Evolutionary conservation across 306 rosid genomes (phyloP), one percentile per base, ranked within the genome.

Genomic region (Rosa rugosa): DNA sequence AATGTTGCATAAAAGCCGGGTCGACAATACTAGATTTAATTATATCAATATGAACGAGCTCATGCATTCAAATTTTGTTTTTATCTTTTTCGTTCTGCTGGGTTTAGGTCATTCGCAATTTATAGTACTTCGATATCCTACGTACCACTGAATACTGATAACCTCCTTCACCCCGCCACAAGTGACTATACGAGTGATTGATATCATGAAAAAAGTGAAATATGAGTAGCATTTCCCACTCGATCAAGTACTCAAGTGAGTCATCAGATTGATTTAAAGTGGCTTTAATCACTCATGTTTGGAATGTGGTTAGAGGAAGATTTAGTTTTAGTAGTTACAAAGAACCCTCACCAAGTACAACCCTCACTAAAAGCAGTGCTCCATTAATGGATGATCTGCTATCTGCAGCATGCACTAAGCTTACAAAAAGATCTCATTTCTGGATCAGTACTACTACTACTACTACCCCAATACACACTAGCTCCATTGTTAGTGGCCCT

Each of bases 391-490:
- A 64, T 64, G 38, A 64, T 64, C 69, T 12, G 69, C 9, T 64
- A 64, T 64, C 69, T 64, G 22, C 44, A 14, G 69, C 69, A 34
- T 31, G 68, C 69, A 64, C 69, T 64, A 25, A 22, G 66, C 17
- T 60, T 13, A 64, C 6, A 13, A 18, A 16, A 6, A 14, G 6
- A 64, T 34, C 69, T 64, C 42, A 14, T 36, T 27, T 60, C 38
- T 59, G 11, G 67, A 23, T 40, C 16, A 13, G 69, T 60, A 60
- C 41, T 12, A 62, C 6, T 62, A 62, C 38, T 60, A 60, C 38
- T 12, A 60, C 42, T 5, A 25, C 20, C 67, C 41, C 10, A 36
- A 22, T 6, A 65, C 45, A 34, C 70, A 65, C 70, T 36, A 36
- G 70, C 70, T 36, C 11, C 25, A 4, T 65, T 66, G 25, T 38